Conservation (phyloP, 768 basidiomycete species). For the Daedaleopsis sinensis region DNA sequence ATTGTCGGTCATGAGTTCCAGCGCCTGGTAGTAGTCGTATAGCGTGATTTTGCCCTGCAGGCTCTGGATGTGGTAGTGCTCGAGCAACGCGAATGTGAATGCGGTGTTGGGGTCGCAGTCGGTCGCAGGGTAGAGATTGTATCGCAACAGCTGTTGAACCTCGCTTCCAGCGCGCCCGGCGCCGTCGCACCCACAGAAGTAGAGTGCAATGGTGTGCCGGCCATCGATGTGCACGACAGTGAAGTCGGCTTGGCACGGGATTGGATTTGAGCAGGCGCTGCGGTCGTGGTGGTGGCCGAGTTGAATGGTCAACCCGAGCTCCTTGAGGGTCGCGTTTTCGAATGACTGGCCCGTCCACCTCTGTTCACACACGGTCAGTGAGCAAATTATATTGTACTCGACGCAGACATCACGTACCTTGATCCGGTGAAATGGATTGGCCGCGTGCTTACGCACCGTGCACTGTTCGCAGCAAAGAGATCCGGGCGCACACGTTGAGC, state of each 20-base stretch:
- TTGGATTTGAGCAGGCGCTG: background rate
- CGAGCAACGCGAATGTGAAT: background rate
- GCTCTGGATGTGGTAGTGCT: no score
- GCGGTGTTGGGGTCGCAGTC: background rate
- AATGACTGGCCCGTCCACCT: background rate
- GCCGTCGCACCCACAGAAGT: conserved; percentile 1
- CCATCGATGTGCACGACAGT: conserved; percentile 3
- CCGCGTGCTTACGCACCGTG: no score
- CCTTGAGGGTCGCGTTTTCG: background rate
- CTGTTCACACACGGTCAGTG: no score
- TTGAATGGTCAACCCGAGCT: background rate
- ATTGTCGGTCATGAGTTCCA: no score
- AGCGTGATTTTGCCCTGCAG: no score
- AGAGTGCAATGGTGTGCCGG: background rate
- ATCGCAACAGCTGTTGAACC: background rate
- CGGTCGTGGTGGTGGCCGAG: background rate
- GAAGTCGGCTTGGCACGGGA: conserved; percentile 1
- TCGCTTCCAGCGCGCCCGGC: background rate
- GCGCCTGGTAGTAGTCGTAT: no score
- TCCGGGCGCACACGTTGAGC: no score
- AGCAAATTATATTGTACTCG: no score
- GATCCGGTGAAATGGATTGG: no score
- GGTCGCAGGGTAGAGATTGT: conserved; percentile 1
- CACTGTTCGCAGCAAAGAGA: no score
- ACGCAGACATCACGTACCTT: no score